A percentile compares a stretch with the other conserved stretches of the same genome.
phyloP scores from a whole-genome alignment of 257 asterid species.

The Lycium barbarum region DNA sequence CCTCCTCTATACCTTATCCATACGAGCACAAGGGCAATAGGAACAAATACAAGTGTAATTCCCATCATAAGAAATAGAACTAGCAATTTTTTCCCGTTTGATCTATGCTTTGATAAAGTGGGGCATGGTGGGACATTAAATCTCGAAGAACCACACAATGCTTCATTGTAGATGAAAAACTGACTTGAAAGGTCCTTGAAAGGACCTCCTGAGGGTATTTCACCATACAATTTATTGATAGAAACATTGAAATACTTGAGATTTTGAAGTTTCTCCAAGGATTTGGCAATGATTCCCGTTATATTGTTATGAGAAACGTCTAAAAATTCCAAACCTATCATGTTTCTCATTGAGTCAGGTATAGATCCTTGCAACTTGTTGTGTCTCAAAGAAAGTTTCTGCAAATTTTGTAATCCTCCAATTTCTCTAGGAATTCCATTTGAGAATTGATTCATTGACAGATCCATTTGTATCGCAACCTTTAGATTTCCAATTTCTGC shows the following conservation, averaged over 20 bases:
- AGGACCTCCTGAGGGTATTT: background rate
- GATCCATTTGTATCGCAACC: fast-evolving
- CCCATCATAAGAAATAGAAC: background rate
- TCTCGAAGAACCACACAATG: background rate
- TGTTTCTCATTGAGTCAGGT: background rate
- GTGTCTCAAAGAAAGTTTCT: background rate
- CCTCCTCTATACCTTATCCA: background rate
- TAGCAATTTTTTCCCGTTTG: background rate
- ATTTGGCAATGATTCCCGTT: background rate
- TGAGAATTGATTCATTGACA: background rate
- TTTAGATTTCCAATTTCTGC: slow-evolving; percentile 6
- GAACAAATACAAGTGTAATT: background rate
- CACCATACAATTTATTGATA: background rate
- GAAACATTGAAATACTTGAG: background rate
- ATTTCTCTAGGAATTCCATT: slow-evolving; percentile 30
- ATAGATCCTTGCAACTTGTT: background rate
- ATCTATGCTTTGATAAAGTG: background rate
- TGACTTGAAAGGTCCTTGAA: background rate
- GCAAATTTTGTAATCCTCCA: background rate
- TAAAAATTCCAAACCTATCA: background rate
- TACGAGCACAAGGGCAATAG: background rate
- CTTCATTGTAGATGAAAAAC: background rate
- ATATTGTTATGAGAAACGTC: background rate
- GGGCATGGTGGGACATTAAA: background rate
- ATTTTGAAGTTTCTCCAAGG: background rate